Base-by-base conservation (phyloP, 306 rosid species). In the Glycyrrhiza uralensis region DNA sequence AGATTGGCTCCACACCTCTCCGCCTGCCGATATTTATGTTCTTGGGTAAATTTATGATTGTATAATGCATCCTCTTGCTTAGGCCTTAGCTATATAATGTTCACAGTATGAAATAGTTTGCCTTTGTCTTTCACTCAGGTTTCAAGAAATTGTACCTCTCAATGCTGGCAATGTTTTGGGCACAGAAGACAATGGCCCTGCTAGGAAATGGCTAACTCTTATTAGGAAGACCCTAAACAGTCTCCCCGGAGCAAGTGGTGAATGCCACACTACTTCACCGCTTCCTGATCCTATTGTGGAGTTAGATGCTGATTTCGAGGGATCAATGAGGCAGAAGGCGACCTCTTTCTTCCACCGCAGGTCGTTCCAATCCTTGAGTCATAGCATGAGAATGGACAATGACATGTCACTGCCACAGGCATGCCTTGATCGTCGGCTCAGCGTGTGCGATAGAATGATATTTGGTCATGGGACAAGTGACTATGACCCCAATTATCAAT, bases 91-190 rank as follows among this genome's bases (percentile, higher is more conserved):
- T 42, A 30, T 58, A 24, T 64, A 66, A 72, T 38, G 51, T 66
- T 67, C 19, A 10, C 9, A 14, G 33, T 77, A 14, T 66, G 45
- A 66, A 72, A 39, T 66, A 15, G 45, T 38, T 80, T 63, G 29
- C 22, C 15, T 41, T n/a, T 74, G 18, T 62, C 51, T 50, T 70
- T 57, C 46, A 52, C 61, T 74, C 86, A 95, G 99, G 85, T 95
- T 95, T 84, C 99, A 95, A 81, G 99, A 95, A 86, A 90, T 95
- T 71, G 99, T 95, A 41, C 99, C 99, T 68, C 86, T 95, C 72
- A 95, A 95, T 88, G 99, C 99, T 46, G 99, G 99, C 23, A 95
- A 95, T 71, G 97, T 95, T 74, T 81, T 95, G 83, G 99, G 99
- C 7, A 86, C 99, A 41, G 99, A 95, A 89, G 99, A 95, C 80